These are phyloP conservation scores for Lepidium africanum DNA, from an alignment of 345 rosid species.

Conservation along the genomic window DNA sequence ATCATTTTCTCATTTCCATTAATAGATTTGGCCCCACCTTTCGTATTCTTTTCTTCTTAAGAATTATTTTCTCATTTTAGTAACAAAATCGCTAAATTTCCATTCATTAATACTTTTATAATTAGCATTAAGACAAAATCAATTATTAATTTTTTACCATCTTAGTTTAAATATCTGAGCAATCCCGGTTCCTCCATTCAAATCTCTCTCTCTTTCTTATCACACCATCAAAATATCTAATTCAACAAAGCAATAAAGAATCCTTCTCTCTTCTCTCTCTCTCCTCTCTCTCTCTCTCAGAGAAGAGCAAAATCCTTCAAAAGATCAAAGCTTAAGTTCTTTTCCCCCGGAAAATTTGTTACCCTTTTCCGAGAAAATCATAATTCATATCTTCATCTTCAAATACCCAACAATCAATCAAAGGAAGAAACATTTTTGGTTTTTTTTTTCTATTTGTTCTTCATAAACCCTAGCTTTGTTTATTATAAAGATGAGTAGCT, in stretches of 20 bases:
- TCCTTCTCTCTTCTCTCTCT: slow-evolving; percentile 35
- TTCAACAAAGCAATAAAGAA: slow-evolving; percentile 34
- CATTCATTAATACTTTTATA: not conserved
- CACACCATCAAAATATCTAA: slow-evolving; percentile 40
- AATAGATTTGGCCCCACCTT: slow-evolving; percentile 22
- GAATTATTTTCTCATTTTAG: slow-evolving; percentile 24
- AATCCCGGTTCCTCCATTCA: slow-evolving; percentile 79
- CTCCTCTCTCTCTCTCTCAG: not conserved
- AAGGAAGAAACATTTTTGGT: not conserved
- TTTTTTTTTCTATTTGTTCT: not conserved
- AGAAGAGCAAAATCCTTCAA: slow-evolving; percentile 9
- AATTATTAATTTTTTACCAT: slow-evolving; percentile 4
- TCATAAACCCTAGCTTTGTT: slow-evolving; percentile 23
- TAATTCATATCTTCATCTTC: not conserved
- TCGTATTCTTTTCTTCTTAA: slow-evolving; percentile 1
- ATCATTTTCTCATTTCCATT: not conserved
- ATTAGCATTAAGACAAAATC: not conserved
- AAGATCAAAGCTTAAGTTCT: slow-evolving; percentile 6
- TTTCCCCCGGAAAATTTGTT: not conserved
- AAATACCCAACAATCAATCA: not conserved
- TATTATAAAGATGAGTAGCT: slow-evolving; percentile 26
- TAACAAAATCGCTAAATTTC: slow-evolving; percentile 13
- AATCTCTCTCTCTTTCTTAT: slow-evolving; percentile 29
- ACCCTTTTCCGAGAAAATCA: not conserved
- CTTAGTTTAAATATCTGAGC: slow-evolving; percentile 56